phyloP scores from a whole-genome alignment of 768 basidiomycete genomes.

The Royoungia palumana region DNA sequence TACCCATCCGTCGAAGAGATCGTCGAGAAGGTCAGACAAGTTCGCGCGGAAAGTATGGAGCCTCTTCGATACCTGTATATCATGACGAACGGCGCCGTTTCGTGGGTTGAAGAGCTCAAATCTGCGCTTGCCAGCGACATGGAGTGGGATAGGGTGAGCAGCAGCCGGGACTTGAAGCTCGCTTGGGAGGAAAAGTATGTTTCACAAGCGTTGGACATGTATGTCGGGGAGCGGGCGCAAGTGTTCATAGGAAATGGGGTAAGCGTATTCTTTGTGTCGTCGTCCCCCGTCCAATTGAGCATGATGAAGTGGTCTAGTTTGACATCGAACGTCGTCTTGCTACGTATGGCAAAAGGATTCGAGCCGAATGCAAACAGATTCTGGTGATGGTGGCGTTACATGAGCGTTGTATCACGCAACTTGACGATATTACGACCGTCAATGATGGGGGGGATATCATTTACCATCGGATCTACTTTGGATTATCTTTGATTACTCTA shows the following conservation, averaged over 20 bases:
- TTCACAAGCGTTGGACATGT: conserved; percentile 50
- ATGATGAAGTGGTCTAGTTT: conserved; percentile 38
- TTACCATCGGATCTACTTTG: no score
- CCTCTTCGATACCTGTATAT: conserved; percentile 41
- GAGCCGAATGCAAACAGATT: conserved; percentile 32
- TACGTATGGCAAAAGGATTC: conserved; percentile 32
- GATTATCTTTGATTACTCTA: no score
- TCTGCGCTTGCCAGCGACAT: conserved; percentile 28
- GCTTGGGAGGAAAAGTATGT: conserved; percentile 43
- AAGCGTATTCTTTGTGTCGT: conserved; percentile 9
- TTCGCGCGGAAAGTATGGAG: conserved; percentile 24
- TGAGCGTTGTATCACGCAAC: neutral
- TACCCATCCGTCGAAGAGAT: conserved; percentile 44
- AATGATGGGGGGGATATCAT: no score
- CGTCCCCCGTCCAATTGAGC: conserved; percentile 1
- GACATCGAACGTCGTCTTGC: conserved; percentile 40
- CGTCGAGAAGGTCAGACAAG: conserved; percentile 35
- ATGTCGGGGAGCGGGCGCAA: conserved; percentile 44
- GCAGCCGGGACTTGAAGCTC: conserved; percentile 42
- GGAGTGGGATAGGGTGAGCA: conserved; percentile 41
- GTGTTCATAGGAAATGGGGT: conserved; percentile 56
- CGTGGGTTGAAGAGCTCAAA: conserved; percentile 43
- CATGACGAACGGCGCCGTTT: conserved; percentile 43
- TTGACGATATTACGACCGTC: no score
- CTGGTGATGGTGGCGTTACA: conserved; percentile 27